These are phyloP conservation scores for Austroboletus festivus DNA, from an alignment of 768 basidiomycete genomes.

Conservation along the genomic window DNA sequence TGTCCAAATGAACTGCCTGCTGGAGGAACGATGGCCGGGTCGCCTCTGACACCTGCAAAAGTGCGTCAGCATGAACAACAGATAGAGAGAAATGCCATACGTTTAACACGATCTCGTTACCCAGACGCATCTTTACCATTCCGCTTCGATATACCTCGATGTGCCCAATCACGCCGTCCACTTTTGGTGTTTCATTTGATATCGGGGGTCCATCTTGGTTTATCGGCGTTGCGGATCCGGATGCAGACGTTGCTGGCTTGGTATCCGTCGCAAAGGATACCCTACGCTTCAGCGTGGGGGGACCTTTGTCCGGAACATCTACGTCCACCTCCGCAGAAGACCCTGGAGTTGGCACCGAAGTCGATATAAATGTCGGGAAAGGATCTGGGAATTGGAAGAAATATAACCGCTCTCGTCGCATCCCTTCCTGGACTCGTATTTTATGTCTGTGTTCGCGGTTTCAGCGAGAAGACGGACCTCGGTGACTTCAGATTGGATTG, in stretches of 20 bases:
- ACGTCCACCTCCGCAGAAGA: conserved; percentile 34
- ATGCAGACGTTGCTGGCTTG: conserved; percentile 42
- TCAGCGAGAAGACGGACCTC: conserved; percentile 33
- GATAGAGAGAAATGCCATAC: conserved; percentile 42
- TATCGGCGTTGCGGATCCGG: conserved; percentile 21
- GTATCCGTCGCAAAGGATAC: conserved; percentile 66
- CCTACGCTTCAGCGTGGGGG: conserved; percentile 34
- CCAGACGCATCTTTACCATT: conserved; percentile 79
- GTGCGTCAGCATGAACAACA: no score
- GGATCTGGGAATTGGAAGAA: conserved; percentile 89
- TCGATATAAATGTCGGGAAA: conserved; percentile 68
- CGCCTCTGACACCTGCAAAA: conserved; percentile 66
- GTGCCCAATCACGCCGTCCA: conserved; percentile 81
- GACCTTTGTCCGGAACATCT: conserved; percentile 27
- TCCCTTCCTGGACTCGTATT: conserved; percentile 38
- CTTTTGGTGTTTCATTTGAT: conserved; percentile 32
- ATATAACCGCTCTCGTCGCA: conserved; percentile 68
- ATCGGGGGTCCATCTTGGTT: conserved; percentile 17
- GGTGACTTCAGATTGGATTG: conserved; percentile 36
- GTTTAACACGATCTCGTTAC: conserved; percentile 78
- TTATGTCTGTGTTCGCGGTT: not conserved
- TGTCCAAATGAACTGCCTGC: conserved; percentile 76
- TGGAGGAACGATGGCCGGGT: conserved; percentile 87
- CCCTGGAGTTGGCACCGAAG: conserved; percentile 28
- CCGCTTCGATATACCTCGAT: conserved; percentile 86